A percentile compares a stretch with the other conserved stretches of the same genome.
Evolutionary conservation across 805 yeast species (phyloP).

Genomic region (Nakazawaea ishiwadae): DNA sequence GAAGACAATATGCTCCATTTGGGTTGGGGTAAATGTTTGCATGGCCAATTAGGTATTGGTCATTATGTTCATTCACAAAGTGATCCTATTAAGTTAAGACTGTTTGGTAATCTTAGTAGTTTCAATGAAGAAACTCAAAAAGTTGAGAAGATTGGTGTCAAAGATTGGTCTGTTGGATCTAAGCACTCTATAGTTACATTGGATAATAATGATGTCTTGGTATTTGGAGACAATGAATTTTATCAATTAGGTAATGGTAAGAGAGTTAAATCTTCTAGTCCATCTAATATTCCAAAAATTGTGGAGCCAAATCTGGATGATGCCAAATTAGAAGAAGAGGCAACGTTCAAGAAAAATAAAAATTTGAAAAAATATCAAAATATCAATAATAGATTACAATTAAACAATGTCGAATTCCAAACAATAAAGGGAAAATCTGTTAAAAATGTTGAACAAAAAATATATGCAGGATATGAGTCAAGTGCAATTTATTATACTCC

Average conservation of each 20-base stretch:
- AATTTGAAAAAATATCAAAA: conserved; percentile 27
- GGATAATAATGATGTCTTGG: conserved; percentile 58
- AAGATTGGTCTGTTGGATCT: conserved; percentile 53
- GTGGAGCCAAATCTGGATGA: conserved; percentile 42
- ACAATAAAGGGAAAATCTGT: conserved; percentile 21
- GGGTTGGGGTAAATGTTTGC: conserved; percentile 79
- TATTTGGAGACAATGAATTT: conserved; percentile 80
- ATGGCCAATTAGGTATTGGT: conserved; percentile 84
- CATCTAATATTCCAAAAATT: conserved; percentile 48
- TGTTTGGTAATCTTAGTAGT: conserved; percentile 43
- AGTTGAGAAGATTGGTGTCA: conserved; percentile 42
- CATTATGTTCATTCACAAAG: conserved; percentile 69
- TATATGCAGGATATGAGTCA: conserved; percentile 57
- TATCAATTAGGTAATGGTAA: conserved; percentile 89
- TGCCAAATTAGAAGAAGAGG: conserved; percentile 16
- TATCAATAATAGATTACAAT: conserved; percentile 41
- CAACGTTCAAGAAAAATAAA: conserved; percentile 22
- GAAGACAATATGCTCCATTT: conserved; percentile 34
- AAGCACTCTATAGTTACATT: conserved; percentile 63
- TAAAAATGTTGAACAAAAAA: conserved; percentile 42
- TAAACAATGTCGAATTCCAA: conserved; percentile 22
- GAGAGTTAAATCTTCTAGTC: conserved; percentile 51
- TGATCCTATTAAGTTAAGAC: conserved; percentile 56
- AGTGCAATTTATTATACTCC: conserved; percentile 57
- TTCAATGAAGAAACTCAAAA: conserved; percentile 42